Conservation (phyloP, 225 moss, liverwort and hornwort species). For the Pseudisothecium myosuroides region DNA sequence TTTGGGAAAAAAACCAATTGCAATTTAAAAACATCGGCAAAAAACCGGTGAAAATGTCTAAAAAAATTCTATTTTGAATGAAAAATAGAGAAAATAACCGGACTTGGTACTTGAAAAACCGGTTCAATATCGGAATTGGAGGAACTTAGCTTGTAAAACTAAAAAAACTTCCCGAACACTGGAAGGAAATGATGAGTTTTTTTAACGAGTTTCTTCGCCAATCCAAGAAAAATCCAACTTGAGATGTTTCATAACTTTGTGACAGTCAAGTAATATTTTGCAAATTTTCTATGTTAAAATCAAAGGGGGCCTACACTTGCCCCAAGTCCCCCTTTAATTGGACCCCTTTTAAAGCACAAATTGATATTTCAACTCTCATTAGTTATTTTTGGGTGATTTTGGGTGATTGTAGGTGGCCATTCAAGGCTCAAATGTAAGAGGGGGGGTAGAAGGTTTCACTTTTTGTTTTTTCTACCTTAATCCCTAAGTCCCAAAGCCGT, state of each 20-base stretch:
- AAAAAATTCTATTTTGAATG: too few species aligned
- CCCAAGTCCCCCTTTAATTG: fast-evolving
- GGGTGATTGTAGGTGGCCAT: background rate
- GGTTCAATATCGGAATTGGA: too few species aligned
- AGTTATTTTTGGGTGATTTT: background rate
- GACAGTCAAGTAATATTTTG: background rate
- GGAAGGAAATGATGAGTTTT: too few species aligned
- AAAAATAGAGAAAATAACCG: too few species aligned
- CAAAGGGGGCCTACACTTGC: background rate
- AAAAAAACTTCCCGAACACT: too few species aligned
- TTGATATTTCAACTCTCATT: background rate
- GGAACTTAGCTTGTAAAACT: too few species aligned
- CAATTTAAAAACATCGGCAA: too few species aligned
- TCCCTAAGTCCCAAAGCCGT: fast-evolving
- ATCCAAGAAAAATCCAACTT: background rate
- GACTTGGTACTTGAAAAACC: too few species aligned
- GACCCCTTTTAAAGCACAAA: background rate
- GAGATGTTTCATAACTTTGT: background rate
- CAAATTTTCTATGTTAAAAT: background rate
- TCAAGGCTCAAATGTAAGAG: background rate
- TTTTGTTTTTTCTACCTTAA: background rate
- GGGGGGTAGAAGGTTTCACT: background rate
- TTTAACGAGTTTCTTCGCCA: fast-evolving
- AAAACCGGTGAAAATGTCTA: too few species aligned
- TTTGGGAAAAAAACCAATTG: too few species aligned